Evolutionary conservation across 176 grass and related monocot genomes (phyloP).

Genomic region (Stipa capillata): DNA sequence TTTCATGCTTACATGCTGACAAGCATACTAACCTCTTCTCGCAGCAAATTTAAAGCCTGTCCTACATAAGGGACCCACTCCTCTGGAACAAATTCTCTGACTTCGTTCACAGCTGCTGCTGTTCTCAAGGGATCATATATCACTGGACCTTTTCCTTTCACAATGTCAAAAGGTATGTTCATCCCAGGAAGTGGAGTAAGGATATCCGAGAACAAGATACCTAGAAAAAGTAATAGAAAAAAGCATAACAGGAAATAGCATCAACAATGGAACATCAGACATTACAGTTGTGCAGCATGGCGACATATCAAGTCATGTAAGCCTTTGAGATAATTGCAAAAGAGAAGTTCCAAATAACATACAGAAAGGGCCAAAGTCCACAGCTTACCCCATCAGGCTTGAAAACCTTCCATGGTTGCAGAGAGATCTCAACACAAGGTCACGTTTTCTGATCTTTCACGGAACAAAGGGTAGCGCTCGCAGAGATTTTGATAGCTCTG

Average conservation of each 20-base stretch:
- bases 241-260: background rate
- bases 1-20: background rate
- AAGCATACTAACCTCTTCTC: conserved; percentile 54
- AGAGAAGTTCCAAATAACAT: conserved; percentile 6
- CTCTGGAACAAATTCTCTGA: conserved; percentile 90
- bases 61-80: conserved; percentile 91
- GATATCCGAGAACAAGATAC: conserved; percentile 98
- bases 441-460: conserved; percentile 99
- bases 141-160: conserved; percentile 96
- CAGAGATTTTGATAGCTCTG: conserved; percentile 92
- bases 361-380: conserved; percentile 14
- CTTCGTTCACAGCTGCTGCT: conserved; percentile 72
- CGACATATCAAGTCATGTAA: background rate
- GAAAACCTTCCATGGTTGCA: conserved; percentile 98
- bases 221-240: conserved; percentile 26
- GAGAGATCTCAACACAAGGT: conserved; percentile 97
- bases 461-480: conserved; percentile 83
- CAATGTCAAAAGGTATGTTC: conserved; percentile 99
- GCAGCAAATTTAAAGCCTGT: conserved; percentile 76
- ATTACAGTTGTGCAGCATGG: too few relatives aligned
- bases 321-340: conserved; percentile 11
- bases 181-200: conserved; percentile 97
- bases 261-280: background rate
- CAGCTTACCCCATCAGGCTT: conserved; percentile 85
- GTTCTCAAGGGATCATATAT: conserved; percentile 88